Conservation (phyloP, 2,329 filamentous ascomycete genomes). For the Trichothecium sympodiale region DNA sequence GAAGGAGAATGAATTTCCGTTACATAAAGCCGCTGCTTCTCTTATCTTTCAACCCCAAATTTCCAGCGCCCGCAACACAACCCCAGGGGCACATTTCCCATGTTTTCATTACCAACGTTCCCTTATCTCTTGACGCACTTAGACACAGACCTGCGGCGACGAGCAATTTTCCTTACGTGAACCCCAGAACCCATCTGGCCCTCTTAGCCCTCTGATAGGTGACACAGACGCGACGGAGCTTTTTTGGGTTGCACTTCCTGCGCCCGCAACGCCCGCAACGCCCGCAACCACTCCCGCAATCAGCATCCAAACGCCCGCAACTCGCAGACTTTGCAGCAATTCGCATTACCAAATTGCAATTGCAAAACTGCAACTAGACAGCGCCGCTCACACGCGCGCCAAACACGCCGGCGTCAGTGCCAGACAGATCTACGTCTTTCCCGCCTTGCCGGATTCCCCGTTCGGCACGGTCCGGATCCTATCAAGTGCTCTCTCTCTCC, state of each 20-base stretch:
- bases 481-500: too few relatives aligned
- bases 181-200: slow-evolving; percentile 2
- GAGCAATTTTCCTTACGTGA: slow-evolving; percentile 5
- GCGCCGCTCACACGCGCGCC: too few relatives aligned
- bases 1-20: too few relatives aligned
- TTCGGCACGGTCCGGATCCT: background rate
- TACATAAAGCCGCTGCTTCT: too few relatives aligned
- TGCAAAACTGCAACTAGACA: too few relatives aligned
- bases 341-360: background rate
- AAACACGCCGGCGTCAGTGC: too few relatives aligned
- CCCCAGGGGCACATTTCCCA: too few relatives aligned
- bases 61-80: too few relatives aligned
- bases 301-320: slow-evolving; percentile 10
- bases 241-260: slow-evolving; percentile 14
- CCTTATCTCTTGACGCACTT: background rate
- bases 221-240: slow-evolving; percentile 14
- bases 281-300: slow-evolving; percentile 17
- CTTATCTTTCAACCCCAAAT: too few relatives aligned
- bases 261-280: slow-evolving; percentile 24
- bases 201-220: slow-evolving; percentile 14
- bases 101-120: too few relatives aligned
- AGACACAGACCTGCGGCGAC: slow-evolving; percentile 2
- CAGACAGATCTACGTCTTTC: too few relatives aligned
- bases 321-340: slow-evolving; percentile 4
- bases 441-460: background rate